Conservation (phyloP, 1,284 basidiomycete genomes). For the Irpex rosettiformis region DNA sequence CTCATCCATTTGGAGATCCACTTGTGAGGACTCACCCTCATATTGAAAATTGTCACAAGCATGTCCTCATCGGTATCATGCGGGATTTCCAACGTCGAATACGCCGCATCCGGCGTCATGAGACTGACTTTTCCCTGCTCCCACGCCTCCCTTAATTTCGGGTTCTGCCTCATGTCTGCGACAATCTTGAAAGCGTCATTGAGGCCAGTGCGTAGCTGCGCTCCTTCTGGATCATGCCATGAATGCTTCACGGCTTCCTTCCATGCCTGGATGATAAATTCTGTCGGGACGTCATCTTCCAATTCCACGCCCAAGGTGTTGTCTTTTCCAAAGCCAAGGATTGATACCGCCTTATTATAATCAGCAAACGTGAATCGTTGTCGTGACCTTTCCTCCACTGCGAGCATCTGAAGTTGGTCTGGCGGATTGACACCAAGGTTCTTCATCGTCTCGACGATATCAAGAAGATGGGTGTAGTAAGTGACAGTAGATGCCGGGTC, state of each 20-base stretch:
- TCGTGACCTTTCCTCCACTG: conserved; percentile 58
- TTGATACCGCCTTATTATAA: conserved; percentile 37
- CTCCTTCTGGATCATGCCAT: conserved; percentile 51
- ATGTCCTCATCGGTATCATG: conserved; percentile 72
- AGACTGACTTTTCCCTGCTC: conserved; percentile 50
- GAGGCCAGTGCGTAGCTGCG: conserved; percentile 40
- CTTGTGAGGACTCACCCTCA: conserved; percentile 54
- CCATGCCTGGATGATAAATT: conserved; percentile 66
- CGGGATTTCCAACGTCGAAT: conserved; percentile 68
- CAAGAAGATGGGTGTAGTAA: conserved; percentile 58
- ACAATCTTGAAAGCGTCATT: conserved; percentile 66
- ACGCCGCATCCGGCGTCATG: conserved; percentile 74
- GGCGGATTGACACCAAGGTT: conserved; percentile 39
- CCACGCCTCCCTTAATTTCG: conserved; percentile 45
- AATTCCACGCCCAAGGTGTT: conserved; percentile 59
- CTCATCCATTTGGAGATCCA: conserved; percentile 4
- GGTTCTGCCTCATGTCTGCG: conserved; percentile 56
- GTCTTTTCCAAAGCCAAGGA: conserved; percentile 66
- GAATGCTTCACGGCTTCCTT: conserved; percentile 56
- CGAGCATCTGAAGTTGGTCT: conserved; percentile 49
- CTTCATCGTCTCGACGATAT: conserved; percentile 46
- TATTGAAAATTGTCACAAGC: conserved; percentile 67
- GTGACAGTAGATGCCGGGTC: conserved; percentile 57
- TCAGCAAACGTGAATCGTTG: conserved; percentile 61
- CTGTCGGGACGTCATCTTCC: conserved; percentile 42